Evolutionary conservation across 352 stramenopile genomes (phyloP), one percentile per base, ranked within the genome.

Genomic region (Pythium insidiosum): DNA sequence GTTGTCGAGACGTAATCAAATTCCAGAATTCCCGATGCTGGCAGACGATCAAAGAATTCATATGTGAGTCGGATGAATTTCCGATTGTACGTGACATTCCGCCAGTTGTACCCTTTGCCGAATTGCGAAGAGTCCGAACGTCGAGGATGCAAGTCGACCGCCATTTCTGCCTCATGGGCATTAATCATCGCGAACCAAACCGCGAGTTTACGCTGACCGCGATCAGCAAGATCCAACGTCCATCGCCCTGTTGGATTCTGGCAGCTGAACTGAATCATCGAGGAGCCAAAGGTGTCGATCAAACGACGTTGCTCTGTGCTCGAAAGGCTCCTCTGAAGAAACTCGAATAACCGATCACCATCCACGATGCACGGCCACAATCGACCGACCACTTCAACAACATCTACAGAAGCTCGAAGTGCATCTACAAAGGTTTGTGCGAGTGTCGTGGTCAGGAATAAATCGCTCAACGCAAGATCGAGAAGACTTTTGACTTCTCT

Each of bases 101-200:
- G 75, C 69, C 72, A 88, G 44, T 71, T 67, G 46, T 57, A 71
- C 0, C 56, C 68, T 26, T 65, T 73, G 11, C 70, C 72, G 30
- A 68, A 80, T 35, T 88, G 75, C 33, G 68, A 74, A 34, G 56
- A 68, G 49, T 85, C 73, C 3, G 66, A 78, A 9, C 68, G 70
- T 31, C 72, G 80, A 0, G 68, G 46, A 43, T 80, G 62, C 21
- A 59, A 50, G 19, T 66, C 63, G 0, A 39, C 16, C 2, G 66
- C 38, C 5, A 55, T 22, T 0, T 34, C 34, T 4, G 61, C 62
- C 18, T 85, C 66, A 13, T 59, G 38, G 2, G 61, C 61, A 34
- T 84, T 88, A 16, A 88, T 46, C 12, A 68, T 75, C 7, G 75
- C 64, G 38, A 88, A 85, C 70, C 70, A 84, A 15, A 88, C 41